Evolutionary conservation across 73 alveolate species (phyloP), one percentile per base, ranked within the genome.

Genomic region (Symbiodinium natans): DNA sequence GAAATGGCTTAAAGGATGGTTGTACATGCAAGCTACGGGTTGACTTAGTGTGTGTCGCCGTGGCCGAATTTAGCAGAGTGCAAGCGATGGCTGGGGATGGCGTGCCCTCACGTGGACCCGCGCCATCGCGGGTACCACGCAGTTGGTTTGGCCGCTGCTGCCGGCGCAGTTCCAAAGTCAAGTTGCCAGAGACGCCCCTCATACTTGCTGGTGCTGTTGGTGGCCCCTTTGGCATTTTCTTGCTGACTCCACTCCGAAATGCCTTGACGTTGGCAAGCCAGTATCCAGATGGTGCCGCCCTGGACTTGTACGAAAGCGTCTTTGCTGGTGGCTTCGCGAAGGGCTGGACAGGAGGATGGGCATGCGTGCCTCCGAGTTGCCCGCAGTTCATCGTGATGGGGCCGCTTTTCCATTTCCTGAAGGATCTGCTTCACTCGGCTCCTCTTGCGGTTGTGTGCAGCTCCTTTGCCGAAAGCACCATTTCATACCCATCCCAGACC

Each of bases 251-350:
- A 23, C 82, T 88, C 46, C 85, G 95, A 9, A 88, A 88, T 88
- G 95, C 95, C 36, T 29, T 88, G 86, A 88, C 95, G 9, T 68
- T 88, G 95, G 95, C 95, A 3, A 88, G 95, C 86, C 95, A 88
- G 36, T 63, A 68, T 75, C 74, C 95, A 13, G 75, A 63, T 40
- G 86, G 52, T 33, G 17, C 86, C 4, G 95, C 86, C 2, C 3
- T 2, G 95, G 95, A 88, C 42, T 80, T 88, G 75, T 88, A 88
- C 73, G 3, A 17, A 40, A 83, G 42, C 31, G 95, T 88, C 11
- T 88, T 88, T 41, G 95, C 95, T 8, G 95, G 95, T 17, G 95
- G 95, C 10, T 88, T 88, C 5, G 95, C 95, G 17, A 43, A 31
- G 11, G 95, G 95, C 15, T 88, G 95, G 95, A 88, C 95, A 7